Base-by-base conservation (phyloP, 768 basidiomycete species). In the Pleurotus sapidus region DNA sequence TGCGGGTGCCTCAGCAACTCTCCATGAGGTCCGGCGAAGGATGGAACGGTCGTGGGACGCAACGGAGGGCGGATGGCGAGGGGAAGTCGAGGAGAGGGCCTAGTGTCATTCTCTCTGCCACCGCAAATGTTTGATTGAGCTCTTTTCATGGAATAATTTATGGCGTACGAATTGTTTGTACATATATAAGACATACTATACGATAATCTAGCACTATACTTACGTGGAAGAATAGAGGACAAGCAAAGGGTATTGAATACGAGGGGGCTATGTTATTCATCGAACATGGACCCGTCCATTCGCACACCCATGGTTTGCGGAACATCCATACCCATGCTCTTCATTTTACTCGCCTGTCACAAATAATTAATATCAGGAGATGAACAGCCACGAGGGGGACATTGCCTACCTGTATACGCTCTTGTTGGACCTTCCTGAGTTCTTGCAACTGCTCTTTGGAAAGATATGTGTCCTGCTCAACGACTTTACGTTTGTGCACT, bases 311-410 rank as follows among this genome's bases (percentile, higher is more conserved):
- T 84, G 63, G 78, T 92, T 67, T 87, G 83, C 64, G 89, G 91
- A 55, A 94, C 77, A 15, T 93, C 91, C 88, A 94, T 90, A 1
- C 92, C 92, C n/a, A 94, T 70, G 27, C 86, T 74, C 67, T 92
- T 92, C 89, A 91, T 91, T 69, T 88, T 89, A 15, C 87, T 85
- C 46, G 84, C 86, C 88, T 91, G 58, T 3, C 54, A 18, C 57
- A 55, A 34, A 37, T 57, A 47, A 45, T 37, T 4, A 9, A 50
- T 34, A n/a, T 25, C 20, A 27, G 14, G 38, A 42, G 17, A 15
- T 43, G 11, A 49, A 50, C 23, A 15, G 14, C 39, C 24, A 24
- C 57, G 11, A 43, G 60, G 25, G 17, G 57, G 25, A 20, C 6
- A 37, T 57, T 25, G 68, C 78, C 27, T 61, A 93, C 89, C 80